A percentile compares a stretch with the other conserved stretches of the same genome.
Conservation (phyloP, 2,329 filamentous ascomycete species). For the Phyllosticta capitalensis region DNA sequence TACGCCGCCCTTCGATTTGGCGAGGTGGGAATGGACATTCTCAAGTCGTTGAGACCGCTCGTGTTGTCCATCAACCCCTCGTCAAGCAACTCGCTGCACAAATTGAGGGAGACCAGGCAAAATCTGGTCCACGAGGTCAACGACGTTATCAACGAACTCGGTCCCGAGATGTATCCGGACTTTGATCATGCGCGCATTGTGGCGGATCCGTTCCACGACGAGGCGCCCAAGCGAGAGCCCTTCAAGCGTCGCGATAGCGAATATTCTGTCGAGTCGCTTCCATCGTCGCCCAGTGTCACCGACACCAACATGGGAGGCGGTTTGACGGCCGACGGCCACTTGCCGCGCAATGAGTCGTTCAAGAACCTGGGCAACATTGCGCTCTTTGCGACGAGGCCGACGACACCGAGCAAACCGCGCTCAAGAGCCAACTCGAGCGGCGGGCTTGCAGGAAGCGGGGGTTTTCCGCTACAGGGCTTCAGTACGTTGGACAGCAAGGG, state of each 20-base stretch:
- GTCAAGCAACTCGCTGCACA: slow-evolving; percentile 73
- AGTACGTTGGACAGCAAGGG: slow-evolving; percentile 57
- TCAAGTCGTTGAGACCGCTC: slow-evolving; percentile 86
- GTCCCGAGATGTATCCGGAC: slow-evolving; percentile 94
- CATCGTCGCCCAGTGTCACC: slow-evolving; percentile 15
- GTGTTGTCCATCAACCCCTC: slow-evolving; percentile 76
- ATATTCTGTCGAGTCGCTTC: slow-evolving; percentile 18
- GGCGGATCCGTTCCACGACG: slow-evolving; percentile 21
- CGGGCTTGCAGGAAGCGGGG: slow-evolving; percentile 50
- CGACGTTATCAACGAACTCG: slow-evolving; percentile 86
- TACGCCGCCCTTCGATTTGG: slow-evolving; percentile 91
- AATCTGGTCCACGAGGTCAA: slow-evolving; percentile 76
- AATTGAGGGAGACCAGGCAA: slow-evolving; percentile 62
- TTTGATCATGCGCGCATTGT: slow-evolving; percentile 40
- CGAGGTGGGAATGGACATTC: slow-evolving; percentile 97
- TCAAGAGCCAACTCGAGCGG: slow-evolving; percentile 53
- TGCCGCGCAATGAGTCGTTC: slow-evolving; percentile 87
- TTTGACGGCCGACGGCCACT: slow-evolving; percentile 22
- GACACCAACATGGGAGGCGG: slow-evolving; percentile 25
- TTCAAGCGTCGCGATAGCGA: slow-evolving; percentile 10
- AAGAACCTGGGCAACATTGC: slow-evolving; percentile 78
- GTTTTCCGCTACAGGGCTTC: slow-evolving; percentile 60
- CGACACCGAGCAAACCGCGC: slow-evolving; percentile 65
- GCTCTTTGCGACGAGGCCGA: slow-evolving; percentile 80
- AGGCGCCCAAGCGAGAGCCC: slow-evolving; percentile 18